Evolutionary conservation across 176 grass and related monocot genomes (phyloP).

Genomic region (Eleusine indica): DNA sequence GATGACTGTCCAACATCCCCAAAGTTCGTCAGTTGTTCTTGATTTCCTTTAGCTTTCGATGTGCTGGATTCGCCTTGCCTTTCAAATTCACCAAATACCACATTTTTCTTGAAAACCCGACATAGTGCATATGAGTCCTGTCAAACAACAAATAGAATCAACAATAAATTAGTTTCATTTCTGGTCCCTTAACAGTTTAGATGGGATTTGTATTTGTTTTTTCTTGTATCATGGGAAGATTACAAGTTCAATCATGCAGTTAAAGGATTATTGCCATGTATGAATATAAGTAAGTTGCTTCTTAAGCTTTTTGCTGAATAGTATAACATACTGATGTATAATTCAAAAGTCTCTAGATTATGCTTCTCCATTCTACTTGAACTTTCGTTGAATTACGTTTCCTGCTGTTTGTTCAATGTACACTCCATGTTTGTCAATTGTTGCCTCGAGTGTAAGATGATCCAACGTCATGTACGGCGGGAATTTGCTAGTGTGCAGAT

Average conservation of each 20-base stretch:
- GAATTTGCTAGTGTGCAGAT: constrained; percentile 5
- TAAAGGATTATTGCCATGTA: not conserved
- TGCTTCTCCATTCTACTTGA: not conserved
- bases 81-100: constrained; percentile 52
- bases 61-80: constrained; percentile 68
- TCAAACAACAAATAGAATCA: constrained; percentile 36
- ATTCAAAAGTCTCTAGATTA: not conserved
- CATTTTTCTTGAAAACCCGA: constrained; percentile 99
- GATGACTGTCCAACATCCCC: constrained; percentile 59
- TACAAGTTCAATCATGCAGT: constrained; percentile 18
- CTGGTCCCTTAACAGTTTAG: constrained; percentile 7
- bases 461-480: not conserved
- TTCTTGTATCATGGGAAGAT: constrained; percentile 11
- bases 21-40: constrained; percentile 36
- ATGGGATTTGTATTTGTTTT: not conserved
- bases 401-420: constrained; percentile 20
- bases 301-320: not conserved
- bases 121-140: constrained; percentile 91
- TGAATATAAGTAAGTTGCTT: constrained; percentile 30
- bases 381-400: constrained; percentile 9
- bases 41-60: constrained; percentile 57
- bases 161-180: constrained; percentile 9
- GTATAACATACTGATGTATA: constrained; percentile 10
- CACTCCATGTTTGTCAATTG: constrained; percentile 12
- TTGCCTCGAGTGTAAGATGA: constrained; percentile 4